Conservation (phyloP, 805 yeast genomes). For the Nakazawaea pomicola region DNA sequence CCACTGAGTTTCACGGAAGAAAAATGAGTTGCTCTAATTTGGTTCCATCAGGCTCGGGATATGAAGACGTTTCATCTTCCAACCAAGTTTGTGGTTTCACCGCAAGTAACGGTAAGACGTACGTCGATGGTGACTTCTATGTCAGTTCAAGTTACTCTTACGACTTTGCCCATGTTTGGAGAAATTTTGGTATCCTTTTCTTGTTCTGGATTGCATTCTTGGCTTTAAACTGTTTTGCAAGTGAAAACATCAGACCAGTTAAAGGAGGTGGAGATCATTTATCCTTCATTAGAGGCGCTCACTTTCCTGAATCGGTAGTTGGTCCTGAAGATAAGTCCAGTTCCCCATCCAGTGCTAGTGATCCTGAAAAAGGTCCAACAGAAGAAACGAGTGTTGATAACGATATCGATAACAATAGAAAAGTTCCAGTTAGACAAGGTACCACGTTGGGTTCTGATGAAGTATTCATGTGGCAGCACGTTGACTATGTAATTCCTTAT, state of each 20-base stretch:
- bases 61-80: slow-evolving; percentile 30
- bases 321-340: background rate
- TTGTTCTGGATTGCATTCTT: slow-evolving; percentile 38
- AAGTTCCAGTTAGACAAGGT: background rate
- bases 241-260: slow-evolving; percentile 21
- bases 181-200: slow-evolving; percentile 60
- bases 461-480: slow-evolving; percentile 18
- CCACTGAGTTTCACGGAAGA: slow-evolving; percentile 58
- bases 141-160: slow-evolving; percentile 42
- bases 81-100: slow-evolving; percentile 46
- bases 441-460: slow-evolving; percentile 12
- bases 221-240: slow-evolving; percentile 21
- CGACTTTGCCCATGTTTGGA: slow-evolving; percentile 62
- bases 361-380: slow-evolving; percentile 17
- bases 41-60: slow-evolving; percentile 59
- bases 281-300: slow-evolving; percentile 40
- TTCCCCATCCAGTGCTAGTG: slow-evolving; percentile 20
- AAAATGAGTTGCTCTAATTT: slow-evolving; percentile 46
- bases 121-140: slow-evolving; percentile 50
- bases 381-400: slow-evolving; percentile 15
- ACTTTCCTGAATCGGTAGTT: too few relatives aligned
- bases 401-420: slow-evolving; percentile 9
- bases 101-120: slow-evolving; percentile 26
- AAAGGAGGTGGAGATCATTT: slow-evolving; percentile 27
- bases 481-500: slow-evolving; percentile 21